Base-by-base conservation (phyloP, 2,329 filamentous ascomycete genomes). In the Stemphylium lycopersici region DNA sequence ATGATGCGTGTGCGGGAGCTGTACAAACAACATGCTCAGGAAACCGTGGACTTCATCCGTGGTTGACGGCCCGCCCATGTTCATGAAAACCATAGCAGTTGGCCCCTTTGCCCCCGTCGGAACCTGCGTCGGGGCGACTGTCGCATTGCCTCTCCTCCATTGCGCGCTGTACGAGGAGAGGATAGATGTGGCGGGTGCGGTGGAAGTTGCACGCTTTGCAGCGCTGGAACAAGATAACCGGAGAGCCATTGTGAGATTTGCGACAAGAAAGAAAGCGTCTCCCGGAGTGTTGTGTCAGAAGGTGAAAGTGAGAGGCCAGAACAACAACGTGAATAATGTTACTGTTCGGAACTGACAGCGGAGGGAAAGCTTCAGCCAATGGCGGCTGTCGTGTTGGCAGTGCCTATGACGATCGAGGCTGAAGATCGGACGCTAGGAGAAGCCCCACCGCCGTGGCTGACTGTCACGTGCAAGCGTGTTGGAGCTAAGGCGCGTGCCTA, bases 1-100 rank as follows among this genome's bases (percentile, higher is more conserved):
- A 24, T 54, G 26, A 47, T 47, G 42, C 18, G 31, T 37, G 22
- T 32, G 37, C 10, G 26, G 15, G 20, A 38, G 44, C 77, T 89
- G 55, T 84, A 96, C 93, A 78, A 99, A 99, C 64, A 99, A 81
- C 66, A 93, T 87, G 74, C 89, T 95, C 42, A 99, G 79, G 72
- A 98, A 99, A 76, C 89, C 87, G 66, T 89, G 88, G 32, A 99
- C 95, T 79, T 99, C 92, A 63, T 88, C 85, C 4, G 89, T 90
- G 3, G 90, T 96, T 1, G 91, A 90, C 3, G 95, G 95, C 0
- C 95, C 95, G 56, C 95, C 95, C 95, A 99, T 99, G 78, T 99
- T 99, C 79, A 99, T 86, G 71, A 99, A 97, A 12, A 99, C 95
- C 87, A 99, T 98, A 38, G 95, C 95, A 4, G 95, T 99, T 6